Evolutionary conservation across 2,329 filamentous ascomycete species (phyloP), one percentile per base, ranked within the genome.

Genomic region (Xenoacremonium recifei): DNA sequence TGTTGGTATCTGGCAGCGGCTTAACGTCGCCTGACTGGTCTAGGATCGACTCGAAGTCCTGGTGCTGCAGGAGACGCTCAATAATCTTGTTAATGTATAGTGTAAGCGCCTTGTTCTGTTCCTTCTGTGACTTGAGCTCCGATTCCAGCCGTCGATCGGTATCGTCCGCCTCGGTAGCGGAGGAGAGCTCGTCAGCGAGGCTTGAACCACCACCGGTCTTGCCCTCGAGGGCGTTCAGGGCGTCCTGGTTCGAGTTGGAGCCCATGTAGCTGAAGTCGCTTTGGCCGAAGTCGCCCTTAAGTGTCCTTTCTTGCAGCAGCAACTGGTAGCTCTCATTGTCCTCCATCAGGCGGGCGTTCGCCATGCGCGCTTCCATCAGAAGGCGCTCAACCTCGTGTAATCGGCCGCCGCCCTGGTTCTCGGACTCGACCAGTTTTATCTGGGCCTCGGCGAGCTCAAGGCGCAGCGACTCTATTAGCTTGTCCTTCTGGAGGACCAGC

Each of bases 61-160:
- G 87, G 67, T 96, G 88, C 62, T 95, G 87, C 48, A 99, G 78
- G 33, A 99, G 80, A 42, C 93, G 87, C 65, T 93, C 93, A 63
- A 99, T 96, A 65, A 99, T 97, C 71, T 93, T 95, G 79, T 97
- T 96, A 73, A 99, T 96, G 72, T 99, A 99, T 51, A 97, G 75
- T 18, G 90, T 95, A 55, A 99, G 75, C 21, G 93, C 93, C 73
- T 97, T 97, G 75, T 99, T 97, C 72, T 96, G 85, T 63, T 96
- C 92, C 69, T 88, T 92, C 55, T 89, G 73, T 7, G 80, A 76
- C 66, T 87, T 89, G 53, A 93, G 67, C 57, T 97, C 92, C 10
- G 75, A 68, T 62, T 96, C 91, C 11, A 93, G 73, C 39, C 81
- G 82, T 56, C 84, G 84, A 51, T 80, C 76, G 35, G 69, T 70